Base-by-base conservation (phyloP, 1,139 yeast species). In the Lodderomyces elongisporus region DNA sequence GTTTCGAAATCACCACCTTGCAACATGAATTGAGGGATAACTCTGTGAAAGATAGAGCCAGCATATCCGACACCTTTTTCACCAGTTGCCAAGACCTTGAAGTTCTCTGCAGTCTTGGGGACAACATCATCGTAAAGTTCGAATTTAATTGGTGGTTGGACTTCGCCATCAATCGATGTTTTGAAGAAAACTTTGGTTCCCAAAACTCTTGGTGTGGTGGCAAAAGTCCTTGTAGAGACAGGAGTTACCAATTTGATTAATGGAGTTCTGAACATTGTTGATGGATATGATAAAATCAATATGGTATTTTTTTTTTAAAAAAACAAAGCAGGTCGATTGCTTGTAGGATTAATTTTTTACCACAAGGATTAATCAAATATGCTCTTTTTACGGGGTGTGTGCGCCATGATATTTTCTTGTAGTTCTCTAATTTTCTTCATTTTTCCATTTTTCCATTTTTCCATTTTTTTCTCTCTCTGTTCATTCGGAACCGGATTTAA, bases 91-190 rank as follows among this genome's bases (percentile, higher is more conserved):
- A 88, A 74, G 46, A 95, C 96, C 65, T 95, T 79, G 85, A 88
- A 88, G 78, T 88, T 88, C 71, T 84, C 95, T 46, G 95, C 79
- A 47, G 96, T 88, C 79, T 87, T 87, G 71, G 97, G 97, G 49
- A 80, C 88, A 48, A 85, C 87, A 55, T 87, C 94, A 66, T 79
- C 75, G 80, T 81, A 87, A 60, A 88, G 79, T 66, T 84, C 64
- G 39, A 60, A 59, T 34, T 49, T 55, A 36, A 60, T 60, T 37
- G 54, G 56, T 30, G 54, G 52, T 45, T 58, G 64, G 14, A 29
- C 30, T 30, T 48, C 57, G 25, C 64, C 63, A 34, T 52, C 52
- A 39, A 63, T 62, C 31, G 70, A 61, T 15, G 66, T 56, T 34
- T 58, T 54, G 49, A 63, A 52, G 45, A 44, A 63, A 25, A 60